A percentile compares a stretch with the other conserved stretches of the same genome.
Conservation (phyloP, 768 basidiomycete species). For the Kwoniella sp. region DNA sequence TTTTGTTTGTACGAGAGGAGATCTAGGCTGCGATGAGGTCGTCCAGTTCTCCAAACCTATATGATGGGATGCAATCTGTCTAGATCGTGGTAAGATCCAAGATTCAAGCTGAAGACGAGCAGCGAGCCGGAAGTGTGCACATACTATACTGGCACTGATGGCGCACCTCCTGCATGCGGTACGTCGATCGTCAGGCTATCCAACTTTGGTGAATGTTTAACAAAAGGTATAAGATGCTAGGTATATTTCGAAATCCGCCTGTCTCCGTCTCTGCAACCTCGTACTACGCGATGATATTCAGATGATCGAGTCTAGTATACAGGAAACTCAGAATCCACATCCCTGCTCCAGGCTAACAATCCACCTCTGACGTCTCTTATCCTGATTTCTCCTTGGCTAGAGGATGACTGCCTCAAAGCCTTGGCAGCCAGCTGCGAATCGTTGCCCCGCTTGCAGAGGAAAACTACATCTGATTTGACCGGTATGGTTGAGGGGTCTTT, state of each 20-base stretch:
- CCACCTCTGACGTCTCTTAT: conserved; percentile 72
- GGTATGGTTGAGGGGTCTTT: conserved; percentile 60
- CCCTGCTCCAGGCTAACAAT: conserved; percentile 72
- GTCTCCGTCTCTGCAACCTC: too few species aligned
- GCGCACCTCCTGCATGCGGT: too few species aligned
- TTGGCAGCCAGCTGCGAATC: conserved; percentile 87
- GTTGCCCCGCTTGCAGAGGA: conserved; percentile 87
- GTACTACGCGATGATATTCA: too few species aligned
- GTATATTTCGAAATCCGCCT: conserved; percentile 3
- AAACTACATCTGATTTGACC: conserved; percentile 58
- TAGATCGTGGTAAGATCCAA: too few species aligned
- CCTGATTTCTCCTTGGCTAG: background rate
- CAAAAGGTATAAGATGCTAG: background rate
- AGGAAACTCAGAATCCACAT: conserved; percentile 76
- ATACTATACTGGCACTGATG: too few species aligned
- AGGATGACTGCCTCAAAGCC: conserved; percentile 57
- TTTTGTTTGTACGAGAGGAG: conserved; percentile 40
- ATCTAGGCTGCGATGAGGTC: conserved; percentile 37
- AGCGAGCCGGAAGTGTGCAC: too few species aligned
- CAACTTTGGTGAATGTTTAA: background rate
- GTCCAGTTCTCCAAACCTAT: conserved; percentile 30
- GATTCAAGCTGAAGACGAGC: too few species aligned
- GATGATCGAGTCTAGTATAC: too few species aligned
- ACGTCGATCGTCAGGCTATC: too few species aligned
- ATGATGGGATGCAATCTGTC: conserved; percentile 26